Base-by-base conservation (phyloP, 305 asterid species). In the Fraxinus greggii region DNA sequence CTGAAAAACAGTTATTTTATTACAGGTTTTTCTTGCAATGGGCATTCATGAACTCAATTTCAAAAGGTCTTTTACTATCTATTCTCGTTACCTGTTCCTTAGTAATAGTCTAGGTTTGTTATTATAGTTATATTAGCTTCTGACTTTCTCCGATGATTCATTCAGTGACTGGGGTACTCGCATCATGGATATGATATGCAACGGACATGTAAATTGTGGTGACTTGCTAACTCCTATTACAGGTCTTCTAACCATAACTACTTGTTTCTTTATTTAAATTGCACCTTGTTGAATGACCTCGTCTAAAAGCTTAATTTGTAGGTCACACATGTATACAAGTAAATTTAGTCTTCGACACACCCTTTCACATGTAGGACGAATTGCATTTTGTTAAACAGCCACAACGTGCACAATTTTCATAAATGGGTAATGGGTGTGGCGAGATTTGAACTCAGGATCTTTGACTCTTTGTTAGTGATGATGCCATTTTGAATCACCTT, bases 41-140 rank as follows among this genome's bases (percentile, higher is more conserved):
- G 98, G 99, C 78, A 86, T 96, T 85, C 97, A 88, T 88, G 90
- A 96, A 85, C 97, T 96, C 86, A 94, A 96, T 87, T 92, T 96
- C 86, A 94, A 93, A 87, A 96, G 99, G 99, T 96, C 63, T 79
- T 38, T 15, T 38, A 54, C 23, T 40, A 42, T 80, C 72, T 81
- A 51, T 63, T 67, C 75, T 72, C 82, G 23, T 69, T 63, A 73
- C 73, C 63, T 21, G 72, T 76, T 76, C 75, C 40, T 73, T n/a
- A 28, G 79, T n/a, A 69, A 56, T 61, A 51, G n/a, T 84, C 70
- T 24, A 31, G 21, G 70, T 76, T 78, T 85, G 9, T 75, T 45
- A 7, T 29, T 70, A n/a, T 72, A 35, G 19, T 19, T 80, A 65
- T 63, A 29, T 74, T 38, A 75, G 78, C 32, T 81, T 72, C 80